phyloP scores from a whole-genome alignment of 345 rosid species.

The Pelargonium nanum region DNA sequence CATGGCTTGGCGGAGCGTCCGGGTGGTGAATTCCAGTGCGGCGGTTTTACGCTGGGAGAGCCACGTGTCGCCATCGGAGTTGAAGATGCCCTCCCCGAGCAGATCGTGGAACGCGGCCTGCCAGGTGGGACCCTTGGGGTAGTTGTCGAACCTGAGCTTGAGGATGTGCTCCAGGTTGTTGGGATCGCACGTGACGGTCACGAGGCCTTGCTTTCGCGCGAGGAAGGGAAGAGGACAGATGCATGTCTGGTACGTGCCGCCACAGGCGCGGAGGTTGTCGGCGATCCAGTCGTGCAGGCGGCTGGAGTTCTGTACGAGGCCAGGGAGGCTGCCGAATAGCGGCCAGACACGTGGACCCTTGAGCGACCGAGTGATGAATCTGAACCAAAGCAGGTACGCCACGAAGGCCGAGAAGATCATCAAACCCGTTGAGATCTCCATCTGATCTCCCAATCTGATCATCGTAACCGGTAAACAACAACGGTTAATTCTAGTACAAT shows the following conservation, averaged over 20 bases:
- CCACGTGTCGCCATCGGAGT: conserved; percentile 41
- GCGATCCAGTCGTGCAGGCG: conserved; percentile 43
- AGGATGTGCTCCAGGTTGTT: conserved; percentile 35
- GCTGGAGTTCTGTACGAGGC: conserved; percentile 18
- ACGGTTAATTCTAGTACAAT: too few relatives aligned
- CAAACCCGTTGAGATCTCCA: conserved; percentile 24
- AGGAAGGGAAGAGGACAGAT: conserved; percentile 21
- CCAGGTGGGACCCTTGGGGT: conserved; percentile 49
- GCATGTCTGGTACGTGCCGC: conserved; percentile 47
- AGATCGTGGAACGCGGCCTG: conserved; percentile 36
- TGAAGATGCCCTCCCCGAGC: conserved; percentile 39
- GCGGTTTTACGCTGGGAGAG: conserved; percentile 39
- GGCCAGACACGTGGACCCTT: conserved; percentile 44
- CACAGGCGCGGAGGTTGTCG: conserved; percentile 26
- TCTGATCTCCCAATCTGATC: conserved; percentile 8
- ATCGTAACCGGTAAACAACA: not conserved
- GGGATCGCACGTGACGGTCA: conserved; percentile 48
- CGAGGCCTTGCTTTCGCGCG: conserved; percentile 35
- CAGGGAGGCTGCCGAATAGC: conserved; percentile 33
- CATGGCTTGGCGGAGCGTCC: conserved; percentile 47
- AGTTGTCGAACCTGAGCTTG: conserved; percentile 32
- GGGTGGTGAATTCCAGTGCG: conserved; percentile 39
- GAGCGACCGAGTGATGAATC: conserved; percentile 17
- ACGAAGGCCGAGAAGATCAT: conserved; percentile 17
- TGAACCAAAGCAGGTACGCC: conserved; percentile 30